Percentiles rank a stretch among this genome's conserved stretches.
Conservation (phyloP, 257 asterid genomes). For the Solanum sitiens region DNA sequence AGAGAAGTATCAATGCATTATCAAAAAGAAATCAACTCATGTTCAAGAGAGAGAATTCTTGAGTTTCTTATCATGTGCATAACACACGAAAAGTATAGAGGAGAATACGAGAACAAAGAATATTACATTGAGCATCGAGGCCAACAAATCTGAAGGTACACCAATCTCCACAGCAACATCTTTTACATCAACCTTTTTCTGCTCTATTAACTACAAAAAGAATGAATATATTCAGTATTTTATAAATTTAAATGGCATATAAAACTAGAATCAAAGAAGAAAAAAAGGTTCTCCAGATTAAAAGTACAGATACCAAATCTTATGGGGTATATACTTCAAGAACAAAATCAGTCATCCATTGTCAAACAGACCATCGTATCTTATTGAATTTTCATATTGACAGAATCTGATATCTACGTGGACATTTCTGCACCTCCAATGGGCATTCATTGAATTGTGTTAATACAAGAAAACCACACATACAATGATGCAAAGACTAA, state of each 20-base stretch:
- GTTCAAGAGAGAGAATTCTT: neutral
- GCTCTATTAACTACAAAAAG: slow-evolving; percentile 63
- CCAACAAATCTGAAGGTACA: slow-evolving; percentile 53
- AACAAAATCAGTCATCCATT: neutral
- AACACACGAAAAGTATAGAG: neutral
- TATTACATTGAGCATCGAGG: slow-evolving; percentile 52
- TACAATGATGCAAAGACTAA: neutral
- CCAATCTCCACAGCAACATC: slow-evolving; percentile 82
- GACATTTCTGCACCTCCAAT: neutral
- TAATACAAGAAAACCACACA: neutral
- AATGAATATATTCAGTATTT: neutral
- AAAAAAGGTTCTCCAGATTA: neutral
- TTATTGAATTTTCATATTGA: neutral
- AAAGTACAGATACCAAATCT: neutral
- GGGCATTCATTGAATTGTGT: neutral
- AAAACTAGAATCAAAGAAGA: neutral
- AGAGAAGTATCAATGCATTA: neutral
- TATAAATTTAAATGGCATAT: neutral
- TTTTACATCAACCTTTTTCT: slow-evolving; percentile 53
- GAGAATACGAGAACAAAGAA: slow-evolving; percentile 1
- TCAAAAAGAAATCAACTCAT: neutral
- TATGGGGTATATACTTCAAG: neutral
- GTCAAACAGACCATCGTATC: neutral
- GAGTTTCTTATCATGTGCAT: slow-evolving; percentile 2
- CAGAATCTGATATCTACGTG: neutral